Evolutionary conservation across 345 rosid species (phyloP).

Genomic region (Populus deltoides): DNA sequence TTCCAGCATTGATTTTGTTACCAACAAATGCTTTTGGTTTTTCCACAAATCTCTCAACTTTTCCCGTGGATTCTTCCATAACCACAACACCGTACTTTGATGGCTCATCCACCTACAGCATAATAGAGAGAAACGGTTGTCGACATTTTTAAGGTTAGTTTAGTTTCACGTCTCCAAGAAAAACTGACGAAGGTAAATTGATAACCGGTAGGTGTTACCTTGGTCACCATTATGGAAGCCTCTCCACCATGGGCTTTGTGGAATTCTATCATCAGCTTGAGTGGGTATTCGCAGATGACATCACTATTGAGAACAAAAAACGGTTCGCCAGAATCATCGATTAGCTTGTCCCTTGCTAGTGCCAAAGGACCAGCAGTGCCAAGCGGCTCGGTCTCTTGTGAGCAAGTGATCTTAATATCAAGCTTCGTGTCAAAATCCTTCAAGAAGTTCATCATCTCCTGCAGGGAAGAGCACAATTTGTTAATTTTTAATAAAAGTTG

Average conservation of each 20-base stretch:
- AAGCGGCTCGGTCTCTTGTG: constrained; percentile 93
- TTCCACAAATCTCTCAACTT: constrained; percentile 78
- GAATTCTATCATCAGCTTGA: constrained; percentile 69
- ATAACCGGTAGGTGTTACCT: constrained; percentile 38
- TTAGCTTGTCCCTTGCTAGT: constrained; percentile 80
- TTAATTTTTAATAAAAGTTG: no score
- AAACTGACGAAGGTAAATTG: no score
- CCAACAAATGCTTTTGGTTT: constrained; percentile 90
- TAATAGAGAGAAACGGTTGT: background rate
- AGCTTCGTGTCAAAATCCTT: constrained; percentile 74
- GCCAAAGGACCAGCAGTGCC: constrained; percentile 98
- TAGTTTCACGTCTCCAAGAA: no score
- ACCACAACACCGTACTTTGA: constrained; percentile 96
- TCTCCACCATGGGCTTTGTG: constrained; percentile 87
- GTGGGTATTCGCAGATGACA: constrained; percentile 88
- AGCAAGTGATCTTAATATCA: constrained; percentile 84
- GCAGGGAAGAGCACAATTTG: background rate
- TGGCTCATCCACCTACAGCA: constrained; percentile 78
- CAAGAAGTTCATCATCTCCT: constrained; percentile 88
- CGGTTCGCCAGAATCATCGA: constrained; percentile 72
- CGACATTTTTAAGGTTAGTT: no score
- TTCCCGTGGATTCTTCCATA: constrained; percentile 72
- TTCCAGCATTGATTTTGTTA: constrained; percentile 93
- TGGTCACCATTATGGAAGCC: constrained; percentile 94
- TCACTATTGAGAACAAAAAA: constrained; percentile 96